Evolutionary conservation across 352 stramenopile species (phyloP).

Genomic region (Phytophthora sp.): DNA sequence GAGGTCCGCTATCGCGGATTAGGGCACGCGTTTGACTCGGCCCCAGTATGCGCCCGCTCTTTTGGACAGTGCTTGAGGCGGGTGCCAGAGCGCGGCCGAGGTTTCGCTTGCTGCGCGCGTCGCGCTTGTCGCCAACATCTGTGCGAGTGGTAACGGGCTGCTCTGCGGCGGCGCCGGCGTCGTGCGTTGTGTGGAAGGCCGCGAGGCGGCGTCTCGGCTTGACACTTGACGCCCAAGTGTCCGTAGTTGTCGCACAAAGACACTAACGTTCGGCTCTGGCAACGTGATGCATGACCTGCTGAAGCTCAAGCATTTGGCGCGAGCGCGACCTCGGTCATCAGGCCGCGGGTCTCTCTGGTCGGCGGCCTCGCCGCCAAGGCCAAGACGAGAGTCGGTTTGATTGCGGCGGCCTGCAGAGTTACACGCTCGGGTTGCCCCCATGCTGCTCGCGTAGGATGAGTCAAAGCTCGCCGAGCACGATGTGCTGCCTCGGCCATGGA

Average conservation of each 20-base stretch:
- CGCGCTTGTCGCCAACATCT: constrained; percentile 21
- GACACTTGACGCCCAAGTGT: constrained; percentile 19
- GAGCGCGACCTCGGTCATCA: constrained; percentile 10
- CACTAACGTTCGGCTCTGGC: not conserved
- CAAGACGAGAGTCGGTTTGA: constrained; percentile 28
- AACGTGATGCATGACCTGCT: too few relatives aligned
- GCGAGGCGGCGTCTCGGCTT: too few relatives aligned
- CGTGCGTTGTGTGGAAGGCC: constrained; percentile 26
- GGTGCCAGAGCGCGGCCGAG: not conserved
- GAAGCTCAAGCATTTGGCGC: not conserved
- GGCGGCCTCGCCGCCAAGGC: not conserved
- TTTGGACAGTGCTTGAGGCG: constrained; percentile 1
- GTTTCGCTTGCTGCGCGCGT: not conserved
- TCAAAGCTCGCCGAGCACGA: constrained; percentile 19
- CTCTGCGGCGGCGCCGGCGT: constrained; percentile 6
- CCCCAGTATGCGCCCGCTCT: constrained; percentile 26
- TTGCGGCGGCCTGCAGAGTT: constrained; percentile 14
- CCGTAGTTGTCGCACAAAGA: not conserved
- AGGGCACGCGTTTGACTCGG: constrained; percentile 18
- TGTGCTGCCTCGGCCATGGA: constrained; percentile 5
- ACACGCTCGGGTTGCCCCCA: not conserved
- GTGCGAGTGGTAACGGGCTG: constrained; percentile 20
- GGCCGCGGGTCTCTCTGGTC: not conserved
- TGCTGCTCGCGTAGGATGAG: constrained; percentile 16
- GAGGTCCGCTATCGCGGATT: constrained; percentile 12